Base-by-base conservation (phyloP, 305 asterid species). In the Ilex paraguariensis region DNA sequence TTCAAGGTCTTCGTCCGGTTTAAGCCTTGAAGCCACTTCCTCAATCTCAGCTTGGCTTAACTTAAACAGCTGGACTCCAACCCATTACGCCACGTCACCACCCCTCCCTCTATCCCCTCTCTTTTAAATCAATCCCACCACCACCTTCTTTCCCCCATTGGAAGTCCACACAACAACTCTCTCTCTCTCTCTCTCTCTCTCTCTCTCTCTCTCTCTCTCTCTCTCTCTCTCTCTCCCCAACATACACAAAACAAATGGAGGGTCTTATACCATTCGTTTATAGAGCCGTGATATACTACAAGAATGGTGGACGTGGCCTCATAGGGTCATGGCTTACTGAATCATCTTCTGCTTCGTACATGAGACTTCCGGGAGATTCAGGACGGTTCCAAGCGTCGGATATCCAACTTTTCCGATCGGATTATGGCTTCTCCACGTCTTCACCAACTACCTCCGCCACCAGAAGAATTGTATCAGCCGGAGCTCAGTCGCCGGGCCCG, bases 221-320 rank as follows among this genome's bases (percentile, higher is more conserved):
- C 73, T 68, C 70, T 60, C 56, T 67, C 52, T 55, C 46, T 9
- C 13, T 6, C 48, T 6, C 45, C 55, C 31, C 46, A 51, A 66
- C 48, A 66, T 31, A 65, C 1, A 46, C 52, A 36, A 36, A 46
- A 58, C 42, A 72, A 8, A 91, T 91, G 96, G 98, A 91, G 72
- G 96, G 98, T 3, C 59, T 88, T 0, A 88, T 88, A 77, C 98
- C 98, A 63, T 72, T 86, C 51, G 90, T 91, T 10, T 91, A 86
- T 65, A 86, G 69, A 77, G 96, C 96, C 17, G 81, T 91, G 32
- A 73, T 84, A 62, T 94, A 91, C 48, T 88, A 88, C 77, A 91
- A 75, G 71, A 84, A 70, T 64, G 94, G 95, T 7, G 77, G 82
- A 5, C 66, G 71, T 49, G 80, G 73, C 8, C 39, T 66, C n/a